Conservation (phyloP, 176 grass and related monocot species). For the Eleusine indica region DNA sequence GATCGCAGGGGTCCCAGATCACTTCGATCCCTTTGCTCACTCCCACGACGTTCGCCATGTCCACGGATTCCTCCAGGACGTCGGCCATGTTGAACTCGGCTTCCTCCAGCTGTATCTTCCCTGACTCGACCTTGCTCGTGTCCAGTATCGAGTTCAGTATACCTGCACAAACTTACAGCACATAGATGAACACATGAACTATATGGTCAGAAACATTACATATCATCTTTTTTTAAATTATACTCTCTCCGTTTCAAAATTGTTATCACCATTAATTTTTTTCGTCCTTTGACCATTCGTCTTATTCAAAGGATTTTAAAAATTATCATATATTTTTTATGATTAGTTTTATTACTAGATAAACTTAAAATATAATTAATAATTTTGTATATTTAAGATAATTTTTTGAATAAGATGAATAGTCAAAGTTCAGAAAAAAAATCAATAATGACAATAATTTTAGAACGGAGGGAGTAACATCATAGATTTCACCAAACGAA, state of each 20-base stretch:
- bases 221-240: background rate
- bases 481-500: background rate
- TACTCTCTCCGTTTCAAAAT: too few relatives aligned
- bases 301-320: too few relatives aligned
- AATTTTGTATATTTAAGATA: too few relatives aligned
- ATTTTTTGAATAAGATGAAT: too few relatives aligned
- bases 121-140: slow-evolving; percentile 77
- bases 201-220: background rate
- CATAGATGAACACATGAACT: background rate
- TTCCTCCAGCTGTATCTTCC: slow-evolving; percentile 75
- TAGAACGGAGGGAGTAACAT: too few relatives aligned
- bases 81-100: slow-evolving; percentile 64
- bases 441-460: too few relatives aligned
- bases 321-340: too few relatives aligned
- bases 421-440: too few relatives aligned
- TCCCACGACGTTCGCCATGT: slow-evolving; percentile 57
- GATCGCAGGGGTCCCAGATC: slow-evolving; percentile 86
- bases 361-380: too few relatives aligned
- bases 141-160: slow-evolving; percentile 82
- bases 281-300: too few relatives aligned
- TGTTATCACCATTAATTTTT: too few relatives aligned
- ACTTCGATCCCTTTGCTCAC: slow-evolving; percentile 63
- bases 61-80: slow-evolving; percentile 75
- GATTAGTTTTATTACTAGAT: too few relatives aligned
- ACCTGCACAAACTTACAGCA: slow-evolving; percentile 42